Percentiles rank a stretch among this genome's conserved stretches.
These are phyloP conservation scores for Avena insularis DNA, from an alignment of 176 grass and related monocot species.

Conservation along the genomic window DNA sequence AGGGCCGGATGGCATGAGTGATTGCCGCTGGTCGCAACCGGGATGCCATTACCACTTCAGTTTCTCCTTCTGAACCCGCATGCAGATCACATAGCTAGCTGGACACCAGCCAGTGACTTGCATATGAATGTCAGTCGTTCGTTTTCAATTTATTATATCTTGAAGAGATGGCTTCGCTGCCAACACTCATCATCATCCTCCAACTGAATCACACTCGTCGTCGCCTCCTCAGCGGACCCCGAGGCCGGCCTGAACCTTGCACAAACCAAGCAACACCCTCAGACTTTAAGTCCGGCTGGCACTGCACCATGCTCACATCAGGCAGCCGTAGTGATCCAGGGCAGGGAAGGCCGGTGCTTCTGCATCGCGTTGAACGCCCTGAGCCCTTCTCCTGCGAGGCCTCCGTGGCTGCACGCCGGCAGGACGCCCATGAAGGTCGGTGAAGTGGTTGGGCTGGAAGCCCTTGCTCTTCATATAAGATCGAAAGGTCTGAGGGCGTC, in stretches of 20 bases:
- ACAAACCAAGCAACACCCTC: slow-evolving; percentile 51
- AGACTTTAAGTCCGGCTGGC: slow-evolving; percentile 41
- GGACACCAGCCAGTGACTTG: too few relatives aligned
- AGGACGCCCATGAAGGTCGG: slow-evolving; percentile 52
- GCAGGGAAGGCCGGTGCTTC: slow-evolving; percentile 18
- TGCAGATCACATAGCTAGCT: too few relatives aligned
- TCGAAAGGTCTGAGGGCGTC: slow-evolving; percentile 46
- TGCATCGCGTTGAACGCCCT: slow-evolving; percentile 45
- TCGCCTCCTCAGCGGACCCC: slow-evolving; percentile 25
- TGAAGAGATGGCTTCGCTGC: too few relatives aligned
- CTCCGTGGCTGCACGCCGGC: slow-evolving; percentile 35
- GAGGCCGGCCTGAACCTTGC: slow-evolving; percentile 40
- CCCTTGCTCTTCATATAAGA: slow-evolving; percentile 40
- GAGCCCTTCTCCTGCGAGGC: slow-evolving; percentile 39
- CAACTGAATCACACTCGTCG: not conserved
- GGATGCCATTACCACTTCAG: too few relatives aligned
- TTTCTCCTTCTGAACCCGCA: too few relatives aligned
- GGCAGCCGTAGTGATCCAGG: slow-evolving; percentile 43
- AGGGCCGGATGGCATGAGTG: too few relatives aligned
- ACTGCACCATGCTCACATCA: slow-evolving; percentile 37
- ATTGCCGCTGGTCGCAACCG: too few relatives aligned
- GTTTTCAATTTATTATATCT: too few relatives aligned
- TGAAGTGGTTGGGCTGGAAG: slow-evolving; percentile 44
- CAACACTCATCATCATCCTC: too few relatives aligned
- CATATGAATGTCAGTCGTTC: too few relatives aligned